Evolutionary conservation across 2,329 filamentous ascomycete genomes (phyloP), one percentile per base, ranked within the genome.

Genomic region (Alternaria novae-zelandiae): DNA sequence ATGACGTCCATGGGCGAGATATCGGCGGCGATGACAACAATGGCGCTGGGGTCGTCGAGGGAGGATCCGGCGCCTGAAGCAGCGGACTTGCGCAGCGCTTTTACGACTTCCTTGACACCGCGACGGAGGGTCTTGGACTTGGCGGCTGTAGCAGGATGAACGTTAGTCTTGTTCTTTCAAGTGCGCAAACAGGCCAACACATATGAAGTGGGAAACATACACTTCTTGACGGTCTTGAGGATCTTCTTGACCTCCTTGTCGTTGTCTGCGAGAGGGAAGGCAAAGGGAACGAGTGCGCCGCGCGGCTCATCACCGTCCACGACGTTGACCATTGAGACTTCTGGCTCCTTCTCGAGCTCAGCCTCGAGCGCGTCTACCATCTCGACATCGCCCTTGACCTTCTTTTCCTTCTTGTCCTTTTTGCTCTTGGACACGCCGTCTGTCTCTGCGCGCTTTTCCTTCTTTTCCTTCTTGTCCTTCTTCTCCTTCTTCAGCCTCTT

Each of bases 1-100:
- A 99, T 97, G 80, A 99, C 96, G 82, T 99, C 96, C 90, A 96
- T 95, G 70, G 96, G 96, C 57, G 93, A 97, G 85, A 99, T 98
- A 83, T 99, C 96, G 74, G 93, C 96, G 36, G 96, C 96, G 72
- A 99, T 93, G 80, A 99, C 86, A 75, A 97, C 93, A 71, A 99
- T 87, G 67, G 85, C 87, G 70, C 89, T 87, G 47, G 92, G 90
- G 62, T 78, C 64, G 76, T 89, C 85, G 57, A 76, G 68, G 58
- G 87, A 81, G 56, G 87, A 85, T 77, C 88, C 84, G 69, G 88
- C 86, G 64, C 89, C 87, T n/a, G 89, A 87, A 61, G 89, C 87
- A 72, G 88, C 82, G 13, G 93, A 95, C 85, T 98, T 98, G 85
- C 96, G 94, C 74, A 99, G 92, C 32, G 94, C 91, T 86, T 99